phyloP scores from a whole-genome alignment of 1,284 basidiomycete genomes.

The Rhodotorula glutinis region DNA sequence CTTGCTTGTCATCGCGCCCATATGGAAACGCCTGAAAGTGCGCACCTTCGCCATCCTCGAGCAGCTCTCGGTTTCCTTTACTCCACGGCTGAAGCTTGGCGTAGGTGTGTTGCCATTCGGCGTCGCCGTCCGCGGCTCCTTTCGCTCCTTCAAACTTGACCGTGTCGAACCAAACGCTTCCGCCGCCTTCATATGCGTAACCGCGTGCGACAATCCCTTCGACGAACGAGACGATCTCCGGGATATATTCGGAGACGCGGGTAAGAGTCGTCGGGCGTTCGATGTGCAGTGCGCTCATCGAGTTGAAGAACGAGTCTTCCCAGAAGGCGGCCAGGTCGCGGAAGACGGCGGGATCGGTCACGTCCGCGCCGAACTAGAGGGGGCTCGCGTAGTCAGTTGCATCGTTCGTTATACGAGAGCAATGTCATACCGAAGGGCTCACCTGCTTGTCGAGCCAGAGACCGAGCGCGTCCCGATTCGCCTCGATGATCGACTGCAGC shows the following conservation, averaged over 20 bases:
- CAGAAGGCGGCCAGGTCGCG: constrained; percentile 80
- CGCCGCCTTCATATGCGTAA: constrained; percentile 74
- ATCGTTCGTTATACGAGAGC: background rate
- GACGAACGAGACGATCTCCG: constrained; percentile 88
- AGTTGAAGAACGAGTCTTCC: constrained; percentile 86
- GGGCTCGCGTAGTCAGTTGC: constrained; percentile 2
- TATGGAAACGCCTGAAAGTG: background rate
- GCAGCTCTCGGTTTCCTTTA: constrained; percentile 83
- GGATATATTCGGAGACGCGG: constrained; percentile 94
- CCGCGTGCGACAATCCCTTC: constrained; percentile 82
- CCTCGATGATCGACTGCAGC: constrained; percentile 64
- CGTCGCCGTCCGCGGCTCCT: constrained; percentile 43
- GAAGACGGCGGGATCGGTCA: constrained; percentile 83
- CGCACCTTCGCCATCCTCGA: constrained; percentile 90
- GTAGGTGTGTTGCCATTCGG: constrained; percentile 66
- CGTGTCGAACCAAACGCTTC: constrained; percentile 95
- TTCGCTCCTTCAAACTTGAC: constrained; percentile 71
- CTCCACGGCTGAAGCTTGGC: constrained; percentile 96
- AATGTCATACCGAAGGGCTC: constrained; percentile 21
- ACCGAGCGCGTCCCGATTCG: constrained; percentile 70
- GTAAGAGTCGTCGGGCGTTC: constrained; percentile 87
- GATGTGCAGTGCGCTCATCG: constrained; percentile 85
- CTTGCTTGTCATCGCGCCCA: background rate
- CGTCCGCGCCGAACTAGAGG: constrained; percentile 67
- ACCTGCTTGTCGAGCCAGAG: constrained; percentile 73